Evolutionary conservation across 2,329 filamentous ascomycete genomes (phyloP).

Genomic region (Apiospora saccharicola): DNA sequence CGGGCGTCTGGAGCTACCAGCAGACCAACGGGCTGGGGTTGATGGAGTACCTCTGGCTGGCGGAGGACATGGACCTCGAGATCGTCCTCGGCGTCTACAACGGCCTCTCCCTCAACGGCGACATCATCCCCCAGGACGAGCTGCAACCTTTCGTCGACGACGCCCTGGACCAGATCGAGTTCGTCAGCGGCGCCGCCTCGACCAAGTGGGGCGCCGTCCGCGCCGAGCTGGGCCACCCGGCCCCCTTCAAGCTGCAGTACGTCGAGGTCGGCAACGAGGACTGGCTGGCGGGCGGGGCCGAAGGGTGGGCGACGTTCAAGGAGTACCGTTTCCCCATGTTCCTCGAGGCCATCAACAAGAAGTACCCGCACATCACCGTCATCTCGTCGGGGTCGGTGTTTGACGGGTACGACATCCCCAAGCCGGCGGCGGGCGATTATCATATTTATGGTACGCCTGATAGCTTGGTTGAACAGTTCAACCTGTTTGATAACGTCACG

Average conservation of each 20-base stretch:
- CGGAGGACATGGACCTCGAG: constrained; percentile 66
- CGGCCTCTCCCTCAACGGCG: constrained; percentile 62
- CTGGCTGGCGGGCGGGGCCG: constrained; percentile 59
- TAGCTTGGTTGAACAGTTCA: constrained; percentile 56
- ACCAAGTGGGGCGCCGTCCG: constrained; percentile 65
- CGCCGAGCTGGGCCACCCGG: constrained; percentile 65
- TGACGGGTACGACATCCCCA: constrained; percentile 53
- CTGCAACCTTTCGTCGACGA: constrained; percentile 65
- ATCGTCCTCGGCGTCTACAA: constrained; percentile 65
- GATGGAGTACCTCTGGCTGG: constrained; percentile 68
- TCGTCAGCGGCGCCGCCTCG: constrained; percentile 60
- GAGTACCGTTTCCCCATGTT: constrained; percentile 67
- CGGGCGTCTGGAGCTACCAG: constrained; percentile 65
- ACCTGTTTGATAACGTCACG: constrained; percentile 58
- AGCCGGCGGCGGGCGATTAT: constrained; percentile 55
- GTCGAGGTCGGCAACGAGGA: constrained; percentile 76
- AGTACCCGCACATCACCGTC: constrained; percentile 64
- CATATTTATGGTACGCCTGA: constrained; percentile 61
- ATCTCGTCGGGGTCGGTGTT: constrained; percentile 57
- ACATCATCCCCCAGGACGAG: constrained; percentile 58
- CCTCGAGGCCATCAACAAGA: constrained; percentile 63
- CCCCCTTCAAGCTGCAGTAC: constrained; percentile 66
- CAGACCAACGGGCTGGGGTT: constrained; percentile 69
- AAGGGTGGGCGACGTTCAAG: constrained; percentile 55
- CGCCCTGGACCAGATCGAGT: constrained; percentile 69